phyloP scores from a whole-genome alignment of 345 rosid species.

The Hibiscus tridactylites region DNA sequence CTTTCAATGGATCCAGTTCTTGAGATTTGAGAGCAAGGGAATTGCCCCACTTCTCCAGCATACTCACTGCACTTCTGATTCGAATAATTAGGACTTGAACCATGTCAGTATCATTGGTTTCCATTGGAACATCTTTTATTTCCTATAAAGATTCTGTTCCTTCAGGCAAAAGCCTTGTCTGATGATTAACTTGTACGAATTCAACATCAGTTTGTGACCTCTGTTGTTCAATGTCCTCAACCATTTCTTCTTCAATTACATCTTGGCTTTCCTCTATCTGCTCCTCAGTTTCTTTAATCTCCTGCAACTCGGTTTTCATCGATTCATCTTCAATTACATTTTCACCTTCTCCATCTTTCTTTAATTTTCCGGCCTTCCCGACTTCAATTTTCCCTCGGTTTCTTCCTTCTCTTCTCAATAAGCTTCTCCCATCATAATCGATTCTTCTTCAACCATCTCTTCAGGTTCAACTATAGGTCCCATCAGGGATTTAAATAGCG shows the following conservation, averaged over 20 bases:
- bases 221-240: constrained; percentile 5
- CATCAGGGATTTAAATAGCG: too few species aligned
- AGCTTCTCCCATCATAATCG: too few species aligned
- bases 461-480: too few species aligned
- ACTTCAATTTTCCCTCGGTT: too few species aligned
- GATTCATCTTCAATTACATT: too few species aligned
- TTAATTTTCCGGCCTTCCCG: too few species aligned
- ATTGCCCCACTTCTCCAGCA: too few species aligned
- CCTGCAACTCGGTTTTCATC: not conserved
- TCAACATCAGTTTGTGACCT: constrained; percentile 1
- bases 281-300: not conserved
- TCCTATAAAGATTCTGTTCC: not conserved
- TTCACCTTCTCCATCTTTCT: not conserved
- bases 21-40: too few species aligned
- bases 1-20: not conserved
- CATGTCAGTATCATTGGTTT: not conserved
- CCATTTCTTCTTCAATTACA: constrained; percentile 7
- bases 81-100: not conserved
- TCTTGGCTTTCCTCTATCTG: not conserved
- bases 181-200: constrained; percentile 1
- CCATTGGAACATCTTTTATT: constrained; percentile 3
- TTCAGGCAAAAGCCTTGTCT: not conserved
- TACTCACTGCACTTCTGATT: not conserved
- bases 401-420: too few species aligned
- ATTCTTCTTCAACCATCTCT: too few species aligned